These are phyloP conservation scores for Apiosordaria backusii DNA, from an alignment of 495 filamentous ascomycete genomes.

Conservation along the genomic window DNA sequence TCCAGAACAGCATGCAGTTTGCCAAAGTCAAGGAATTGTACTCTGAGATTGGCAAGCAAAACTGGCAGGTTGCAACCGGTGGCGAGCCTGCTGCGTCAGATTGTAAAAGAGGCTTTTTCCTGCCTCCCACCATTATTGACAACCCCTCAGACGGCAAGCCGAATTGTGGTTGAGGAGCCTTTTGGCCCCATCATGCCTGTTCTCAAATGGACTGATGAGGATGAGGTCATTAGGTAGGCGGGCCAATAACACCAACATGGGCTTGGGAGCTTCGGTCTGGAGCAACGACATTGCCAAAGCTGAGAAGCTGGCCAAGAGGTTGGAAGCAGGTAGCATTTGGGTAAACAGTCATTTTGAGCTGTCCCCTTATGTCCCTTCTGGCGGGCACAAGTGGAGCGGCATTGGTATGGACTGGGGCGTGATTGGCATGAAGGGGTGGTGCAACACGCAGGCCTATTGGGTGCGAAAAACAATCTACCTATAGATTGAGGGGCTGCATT, in stretches of 20 bases:
- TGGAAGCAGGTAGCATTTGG: conserved; percentile 56
- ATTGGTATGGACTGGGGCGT: conserved; percentile 54
- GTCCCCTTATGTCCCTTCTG: conserved; percentile 46
- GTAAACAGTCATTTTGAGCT: conserved; percentile 47
- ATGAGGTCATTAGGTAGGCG: conserved; percentile 48
- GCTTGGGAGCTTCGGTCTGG: conserved; percentile 54
- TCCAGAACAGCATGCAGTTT: conserved; percentile 61
- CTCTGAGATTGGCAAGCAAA: conserved; percentile 36
- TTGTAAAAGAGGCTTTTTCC: conserved; percentile 38
- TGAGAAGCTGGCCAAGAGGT: conserved; percentile 41
- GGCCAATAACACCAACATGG: conserved; percentile 50
- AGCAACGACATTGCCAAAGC: conserved; percentile 48
- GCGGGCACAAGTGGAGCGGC: conserved; percentile 56
- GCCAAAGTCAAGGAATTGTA: conserved; percentile 46
- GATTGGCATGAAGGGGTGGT: conserved; percentile 48
- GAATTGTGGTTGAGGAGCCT: conserved; percentile 44
- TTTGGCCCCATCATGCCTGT: conserved; percentile 56
- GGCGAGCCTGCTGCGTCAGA: conserved; percentile 17
- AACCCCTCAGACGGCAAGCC: conserved; percentile 41
- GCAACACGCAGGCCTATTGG: conserved; percentile 41
- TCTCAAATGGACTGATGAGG: conserved; percentile 50
- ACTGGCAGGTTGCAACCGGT: conserved; percentile 37
- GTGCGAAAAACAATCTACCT: conserved; percentile 19
- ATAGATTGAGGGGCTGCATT: too few species aligned
- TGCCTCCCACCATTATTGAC: conserved; percentile 42